phyloP scores from a whole-genome alignment of 192 early-diverging fungal genomes.

The Rhizophagus prolifer region DNA sequence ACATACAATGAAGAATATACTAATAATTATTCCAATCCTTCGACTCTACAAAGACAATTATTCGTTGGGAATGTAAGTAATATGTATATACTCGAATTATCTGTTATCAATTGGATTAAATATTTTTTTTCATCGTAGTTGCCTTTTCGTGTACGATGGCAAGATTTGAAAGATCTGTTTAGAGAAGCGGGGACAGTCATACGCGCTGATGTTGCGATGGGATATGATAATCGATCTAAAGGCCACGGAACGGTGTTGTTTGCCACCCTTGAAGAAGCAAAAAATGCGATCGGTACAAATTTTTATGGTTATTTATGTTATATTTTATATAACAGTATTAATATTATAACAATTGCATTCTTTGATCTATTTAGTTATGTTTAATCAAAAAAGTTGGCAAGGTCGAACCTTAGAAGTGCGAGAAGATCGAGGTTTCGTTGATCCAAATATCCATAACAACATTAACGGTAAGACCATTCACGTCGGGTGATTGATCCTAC shows the following conservation, averaged over 20 bases:
- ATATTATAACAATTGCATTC: background rate
- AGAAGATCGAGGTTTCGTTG: slow-evolving; percentile 61
- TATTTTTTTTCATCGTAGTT: slow-evolving; percentile 44
- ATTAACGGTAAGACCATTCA: slow-evolving; percentile 18
- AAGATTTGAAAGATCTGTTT: slow-evolving; percentile 71
- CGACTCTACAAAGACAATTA: slow-evolving; percentile 46
- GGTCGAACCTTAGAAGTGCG: slow-evolving; percentile 73
- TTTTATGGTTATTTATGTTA: background rate
- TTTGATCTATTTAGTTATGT: slow-evolving; percentile 42
- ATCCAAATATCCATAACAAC: slow-evolving; percentile 31
- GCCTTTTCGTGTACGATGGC: slow-evolving; percentile 73
- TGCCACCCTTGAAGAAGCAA: slow-evolving; percentile 64
- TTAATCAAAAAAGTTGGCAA: slow-evolving; percentile 69
- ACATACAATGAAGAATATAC: slow-evolving; percentile 9
- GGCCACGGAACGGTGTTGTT: slow-evolving; percentile 74
- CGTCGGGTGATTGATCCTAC: background rate
- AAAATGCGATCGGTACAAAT: slow-evolving; percentile 58
- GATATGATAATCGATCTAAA: slow-evolving; percentile 61
- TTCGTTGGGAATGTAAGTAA: slow-evolving; percentile 69
- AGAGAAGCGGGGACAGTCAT: slow-evolving; percentile 66
- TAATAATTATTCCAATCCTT: background rate
- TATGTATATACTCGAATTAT: no score
- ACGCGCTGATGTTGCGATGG: slow-evolving; percentile 63
- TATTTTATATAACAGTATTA: background rate
- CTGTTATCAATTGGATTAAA: no score